Evolutionary conservation across 2,329 filamentous ascomycete species (phyloP).

Genomic region (Fusarium napiforme): DNA sequence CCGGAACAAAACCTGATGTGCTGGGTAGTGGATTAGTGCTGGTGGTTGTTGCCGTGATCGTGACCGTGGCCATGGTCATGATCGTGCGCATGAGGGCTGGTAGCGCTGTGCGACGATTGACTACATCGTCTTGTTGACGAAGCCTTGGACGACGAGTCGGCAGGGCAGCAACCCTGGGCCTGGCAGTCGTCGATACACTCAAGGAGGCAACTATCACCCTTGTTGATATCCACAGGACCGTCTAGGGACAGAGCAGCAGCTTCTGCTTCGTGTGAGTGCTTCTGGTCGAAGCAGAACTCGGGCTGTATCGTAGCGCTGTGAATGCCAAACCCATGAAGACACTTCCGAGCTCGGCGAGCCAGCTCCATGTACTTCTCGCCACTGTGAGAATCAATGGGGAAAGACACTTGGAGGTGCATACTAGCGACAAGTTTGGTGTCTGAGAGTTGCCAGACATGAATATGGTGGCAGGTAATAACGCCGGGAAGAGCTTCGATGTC

Average conservation of each 20-base stretch:
- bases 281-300: constrained; percentile 75
- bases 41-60: constrained; percentile 7
- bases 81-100: constrained; percentile 27
- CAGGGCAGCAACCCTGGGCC: constrained; percentile 48
- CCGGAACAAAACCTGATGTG: neutral
- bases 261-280: constrained; percentile 55
- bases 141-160: constrained; percentile 48
- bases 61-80: constrained; percentile 4
- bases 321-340: constrained; percentile 94
- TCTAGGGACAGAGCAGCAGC: constrained; percentile 51
- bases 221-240: constrained; percentile 45
- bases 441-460: constrained; percentile 97
- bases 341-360: constrained; percentile 82
- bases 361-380: constrained; percentile 89
- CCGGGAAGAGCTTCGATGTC: constrained; percentile 89
- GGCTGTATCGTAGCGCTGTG: constrained; percentile 98
- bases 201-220: constrained; percentile 59
- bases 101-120: constrained; percentile 46
- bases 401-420: constrained; percentile 91
- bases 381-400: constrained; percentile 85
- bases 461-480: constrained; percentile 90
- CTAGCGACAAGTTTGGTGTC: constrained; percentile 95
- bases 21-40: constrained; percentile 18
- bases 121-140: constrained; percentile 52
- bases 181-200: constrained; percentile 56